Evolutionary conservation across 2,329 filamentous ascomycete genomes (phyloP).

Genomic region (Fusarium secorum): DNA sequence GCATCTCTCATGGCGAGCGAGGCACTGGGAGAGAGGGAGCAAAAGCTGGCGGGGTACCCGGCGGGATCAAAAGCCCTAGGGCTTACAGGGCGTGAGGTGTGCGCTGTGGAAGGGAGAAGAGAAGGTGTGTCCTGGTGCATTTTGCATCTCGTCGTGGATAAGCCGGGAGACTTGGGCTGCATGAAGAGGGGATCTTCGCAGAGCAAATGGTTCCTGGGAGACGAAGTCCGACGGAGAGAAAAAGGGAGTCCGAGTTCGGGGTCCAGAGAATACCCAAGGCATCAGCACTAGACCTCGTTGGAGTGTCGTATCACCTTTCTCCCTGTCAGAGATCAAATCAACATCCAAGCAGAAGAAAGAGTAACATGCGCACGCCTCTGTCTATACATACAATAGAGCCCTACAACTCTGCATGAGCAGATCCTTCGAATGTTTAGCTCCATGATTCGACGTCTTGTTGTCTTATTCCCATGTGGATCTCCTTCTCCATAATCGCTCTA

Average conservation of each 20-base stretch:
- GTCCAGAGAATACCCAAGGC: neutral
- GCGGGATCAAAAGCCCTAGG: slow-evolving; percentile 29
- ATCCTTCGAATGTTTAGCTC: neutral
- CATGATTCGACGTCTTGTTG: neutral
- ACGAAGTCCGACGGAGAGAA: neutral
- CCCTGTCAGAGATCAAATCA: slow-evolving; percentile 8
- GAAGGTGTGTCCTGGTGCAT: slow-evolving; percentile 4
- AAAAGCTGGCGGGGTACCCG: slow-evolving; percentile 20
- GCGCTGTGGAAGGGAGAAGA: neutral
- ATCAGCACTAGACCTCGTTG: slow-evolving; percentile 30
- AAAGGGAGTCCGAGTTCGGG: slow-evolving; percentile 4
- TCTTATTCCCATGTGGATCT: slow-evolving; percentile 2
- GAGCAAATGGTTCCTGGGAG: slow-evolving; percentile 26
- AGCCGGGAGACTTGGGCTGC: slow-evolving; percentile 13
- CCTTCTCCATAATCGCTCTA: neutral
- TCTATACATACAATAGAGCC: neutral
- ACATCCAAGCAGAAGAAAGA: neutral
- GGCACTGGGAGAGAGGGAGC: slow-evolving; percentile 6
- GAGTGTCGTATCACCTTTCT: neutral
- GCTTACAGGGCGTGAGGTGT: slow-evolving; percentile 38
- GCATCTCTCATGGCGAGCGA: slow-evolving; percentile 4
- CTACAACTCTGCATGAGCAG: neutral
- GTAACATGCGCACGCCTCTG: neutral
- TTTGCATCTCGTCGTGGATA: slow-evolving; percentile 9
- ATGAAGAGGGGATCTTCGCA: slow-evolving; percentile 31